Base-by-base conservation (phyloP, 2,329 filamentous ascomycete genomes). In the Fusarium verticillioides region DNA sequence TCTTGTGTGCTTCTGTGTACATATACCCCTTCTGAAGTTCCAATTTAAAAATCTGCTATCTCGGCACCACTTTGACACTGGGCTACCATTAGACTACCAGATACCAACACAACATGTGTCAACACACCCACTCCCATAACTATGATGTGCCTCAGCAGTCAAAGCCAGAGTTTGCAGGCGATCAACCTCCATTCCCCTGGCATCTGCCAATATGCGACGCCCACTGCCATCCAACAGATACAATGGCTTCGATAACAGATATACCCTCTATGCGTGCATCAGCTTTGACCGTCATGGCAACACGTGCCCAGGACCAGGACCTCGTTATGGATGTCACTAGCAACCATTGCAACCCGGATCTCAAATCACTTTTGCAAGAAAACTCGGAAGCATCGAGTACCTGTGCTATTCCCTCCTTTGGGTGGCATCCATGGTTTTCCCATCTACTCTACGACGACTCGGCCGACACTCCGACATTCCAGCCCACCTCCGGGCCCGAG, bases 371-470 rank as follows among this genome's bases (percentile, higher is more conserved):
- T 21, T 28, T 57, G 4, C 28, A 44, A 26, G 30, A 36, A 4
- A 69, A 19, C 16, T 42, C 59, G 3, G 36, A 23, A 15, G 10
- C 52, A 32, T 2, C 40, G 12, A 19, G 47, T 5, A 44, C 63
- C 13, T 60, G 42, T 28, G 76, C 86, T 58, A 77, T 96, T 7
- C 92, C 94, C 0, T 90, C 91, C n/a, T 96, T 95, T 82, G 94
- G 94, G 26, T 95, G 93, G 93, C 94, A 96, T 79, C 94, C 94
- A 2, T 96, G 94, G 94, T 96, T 95, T 81, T 92, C 93, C 2
- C 86, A 96, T 80, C 91, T 94, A 73, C 87, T 96, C 76, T 94
- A 91, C 78, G 88, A 91, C 77, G 90, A 94, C 79, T 81, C 79
- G 26, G 79, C 78, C 42, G 36, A 79, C 36, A 75, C 77, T 52